phyloP scores from a whole-genome alignment of 345 rosid genomes.

The Acer yangbiense region DNA sequence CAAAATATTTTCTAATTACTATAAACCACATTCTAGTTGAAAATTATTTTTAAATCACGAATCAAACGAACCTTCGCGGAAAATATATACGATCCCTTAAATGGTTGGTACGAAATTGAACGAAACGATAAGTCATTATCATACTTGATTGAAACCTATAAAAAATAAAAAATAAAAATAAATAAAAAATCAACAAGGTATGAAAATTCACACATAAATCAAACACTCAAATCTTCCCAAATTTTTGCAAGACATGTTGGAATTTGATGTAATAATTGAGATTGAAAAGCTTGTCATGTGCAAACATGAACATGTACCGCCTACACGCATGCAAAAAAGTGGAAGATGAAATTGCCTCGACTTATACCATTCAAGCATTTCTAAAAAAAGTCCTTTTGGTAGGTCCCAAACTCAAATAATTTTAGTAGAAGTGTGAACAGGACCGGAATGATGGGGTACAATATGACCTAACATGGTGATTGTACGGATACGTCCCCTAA shows the following conservation, averaged over 20 bases:
- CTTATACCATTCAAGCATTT: conserved; percentile 1
- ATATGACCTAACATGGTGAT: neutral
- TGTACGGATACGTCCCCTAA: neutral
- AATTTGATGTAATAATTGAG: conserved; percentile 15
- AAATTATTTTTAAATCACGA: neutral
- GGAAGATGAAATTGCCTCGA: neutral
- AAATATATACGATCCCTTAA: neutral
- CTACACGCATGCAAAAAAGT: neutral
- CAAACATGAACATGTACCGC: neutral
- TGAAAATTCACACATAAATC: conserved; percentile 10
- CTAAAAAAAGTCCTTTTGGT: neutral
- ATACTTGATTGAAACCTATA: neutral
- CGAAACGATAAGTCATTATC: neutral
- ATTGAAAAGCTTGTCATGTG: conserved; percentile 6
- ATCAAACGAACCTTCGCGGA: neutral
- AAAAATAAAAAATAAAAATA: neutral
- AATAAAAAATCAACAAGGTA: neutral
- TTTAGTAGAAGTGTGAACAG: neutral
- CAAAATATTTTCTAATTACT: too few species aligned
- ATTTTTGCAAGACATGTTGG: conserved; percentile 3
- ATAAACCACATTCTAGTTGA: neutral
- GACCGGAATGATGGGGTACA: neutral
- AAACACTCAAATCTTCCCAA: conserved; percentile 16
- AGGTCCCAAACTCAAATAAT: conserved; percentile 3
- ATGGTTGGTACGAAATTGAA: conserved; percentile 1